phyloP scores from a whole-genome alignment of 192 early-diverging fungal species.

The Rhizophagus clarus region DNA sequence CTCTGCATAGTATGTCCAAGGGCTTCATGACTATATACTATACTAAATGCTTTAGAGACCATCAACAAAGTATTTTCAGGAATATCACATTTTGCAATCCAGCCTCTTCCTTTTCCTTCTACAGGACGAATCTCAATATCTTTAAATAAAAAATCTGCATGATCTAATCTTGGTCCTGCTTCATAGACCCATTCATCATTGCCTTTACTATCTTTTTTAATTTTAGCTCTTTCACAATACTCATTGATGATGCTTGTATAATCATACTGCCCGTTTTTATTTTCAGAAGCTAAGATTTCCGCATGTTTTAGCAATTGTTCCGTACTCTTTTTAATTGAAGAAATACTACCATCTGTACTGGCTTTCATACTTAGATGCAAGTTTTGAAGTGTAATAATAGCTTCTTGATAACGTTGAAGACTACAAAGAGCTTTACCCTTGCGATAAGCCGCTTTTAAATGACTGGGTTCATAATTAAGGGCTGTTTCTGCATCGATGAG shows the following conservation, averaged over 20 bases:
- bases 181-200: background rate
- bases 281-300: background rate
- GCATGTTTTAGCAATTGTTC: background rate
- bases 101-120: background rate
- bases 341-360: background rate
- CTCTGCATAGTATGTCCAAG: background rate
- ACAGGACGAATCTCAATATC: background rate
- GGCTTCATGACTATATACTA: background rate
- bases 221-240: background rate
- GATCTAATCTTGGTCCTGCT: conserved; percentile 10
- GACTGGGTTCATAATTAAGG: background rate
- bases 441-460: background rate
- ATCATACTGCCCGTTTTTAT: background rate
- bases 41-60: conserved; percentile 17
- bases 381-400: background rate
- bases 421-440: conserved; percentile 5
- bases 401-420: too few relatives aligned
- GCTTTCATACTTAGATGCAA: background rate
- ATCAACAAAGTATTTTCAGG: conserved; percentile 6
- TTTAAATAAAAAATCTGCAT: conserved; percentile 7
- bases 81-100: conserved; percentile 14
- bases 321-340: background rate
- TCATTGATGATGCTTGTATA: background rate
- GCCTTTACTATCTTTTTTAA: background rate
- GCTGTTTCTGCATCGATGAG: background rate